Base-by-base conservation (phyloP, 1,284 basidiomycete genomes). In the Anthracocystis walkeri region DNA sequence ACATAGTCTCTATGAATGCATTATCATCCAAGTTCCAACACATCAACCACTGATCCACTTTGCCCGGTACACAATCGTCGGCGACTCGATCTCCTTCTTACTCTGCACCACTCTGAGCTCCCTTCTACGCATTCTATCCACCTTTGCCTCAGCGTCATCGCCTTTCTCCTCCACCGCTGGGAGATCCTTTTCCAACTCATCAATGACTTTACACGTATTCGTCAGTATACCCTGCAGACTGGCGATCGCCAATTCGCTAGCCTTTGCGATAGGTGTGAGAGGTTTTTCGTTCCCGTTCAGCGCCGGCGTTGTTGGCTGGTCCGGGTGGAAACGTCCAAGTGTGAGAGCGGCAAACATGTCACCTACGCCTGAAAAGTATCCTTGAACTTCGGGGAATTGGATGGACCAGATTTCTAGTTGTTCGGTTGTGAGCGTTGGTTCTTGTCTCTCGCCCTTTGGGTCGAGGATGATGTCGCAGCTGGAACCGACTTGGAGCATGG, bases 261-360 rank as follows among this genome's bases (percentile, higher is more conserved):
- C 87, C 20, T 75, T 77, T 7, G 86, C 89, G 87, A 57, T 92
- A 89, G 35, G 90, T 61, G 38, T 93, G 85, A 7, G 88, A 84
- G 6, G 87, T 63, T 67, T 65, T 0, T 46, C 52, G 0, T n/a
- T 41, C 0, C 50, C 69, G 20, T 69, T 62, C 16, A 35, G 35
- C 35, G 35, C 35, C 11, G 35, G 35, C 20, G 14, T 25, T 0
- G 33, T 40, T 18, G 25, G 10, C 4, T 45, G 42, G 7, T 52
- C 57, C 21, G 50, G 64, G n/a, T 86, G 82, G 85, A 91, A 97
- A 79, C 95, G 91, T 0, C 91, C 96, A 0, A 97, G 87, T 18
- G 95, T 90, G 58, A 99, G 90, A 0, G 97, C 93, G 2, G 95
- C 95, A 87, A 99, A 99, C 57, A 98, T 90, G 84, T 99, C 96